phyloP scores from a whole-genome alignment of 768 basidiomycete species.

The Tephrocybe sp. region DNA sequence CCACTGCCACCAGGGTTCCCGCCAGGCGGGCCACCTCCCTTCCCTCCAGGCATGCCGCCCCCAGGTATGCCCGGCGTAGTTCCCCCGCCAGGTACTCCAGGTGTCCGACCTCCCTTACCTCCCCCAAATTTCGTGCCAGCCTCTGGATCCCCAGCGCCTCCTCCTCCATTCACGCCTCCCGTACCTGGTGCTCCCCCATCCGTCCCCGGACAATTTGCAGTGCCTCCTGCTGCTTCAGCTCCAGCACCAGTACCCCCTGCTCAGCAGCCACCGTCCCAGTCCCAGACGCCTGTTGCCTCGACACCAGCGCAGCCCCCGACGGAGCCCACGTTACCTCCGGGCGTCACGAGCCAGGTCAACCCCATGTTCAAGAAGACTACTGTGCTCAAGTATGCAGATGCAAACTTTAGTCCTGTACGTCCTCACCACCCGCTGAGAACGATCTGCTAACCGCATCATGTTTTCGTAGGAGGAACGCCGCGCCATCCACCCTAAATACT shows the following conservation, averaged over 20 bases:
- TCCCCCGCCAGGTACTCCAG: neutral
- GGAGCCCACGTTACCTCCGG: conserved; percentile 50
- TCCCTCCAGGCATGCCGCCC: conserved; percentile 21
- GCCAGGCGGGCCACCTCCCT: conserved; percentile 23
- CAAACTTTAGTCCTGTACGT: conserved; percentile 78
- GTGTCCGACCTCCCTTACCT: conserved; percentile 17
- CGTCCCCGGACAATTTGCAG: too few species aligned
- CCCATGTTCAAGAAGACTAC: conserved; percentile 76
- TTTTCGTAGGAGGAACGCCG: conserved; percentile 70
- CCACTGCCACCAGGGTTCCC: conserved; percentile 47
- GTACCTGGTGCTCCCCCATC: too few species aligned
- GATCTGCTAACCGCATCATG: conserved; percentile 1
- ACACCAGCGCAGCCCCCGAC: conserved; percentile 21
- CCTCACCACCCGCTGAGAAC: neutral
- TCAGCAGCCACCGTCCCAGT: conserved; percentile 16
- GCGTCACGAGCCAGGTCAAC: conserved; percentile 59
- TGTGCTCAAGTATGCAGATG: conserved; percentile 67
- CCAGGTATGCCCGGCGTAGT: neutral
- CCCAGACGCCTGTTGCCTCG: conserved; percentile 8
- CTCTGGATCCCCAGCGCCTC: neutral
- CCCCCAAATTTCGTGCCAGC: conserved; percentile 34
- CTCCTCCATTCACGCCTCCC: neutral
- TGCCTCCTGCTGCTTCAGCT: too few species aligned
- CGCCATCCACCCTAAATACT: conserved; percentile 62
- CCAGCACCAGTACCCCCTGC: conserved; percentile 13